Percentiles rank a stretch among this genome's conserved stretches.
phyloP scores from a whole-genome alignment of 768 basidiomycete species.

The Kwoniella sp. region DNA sequence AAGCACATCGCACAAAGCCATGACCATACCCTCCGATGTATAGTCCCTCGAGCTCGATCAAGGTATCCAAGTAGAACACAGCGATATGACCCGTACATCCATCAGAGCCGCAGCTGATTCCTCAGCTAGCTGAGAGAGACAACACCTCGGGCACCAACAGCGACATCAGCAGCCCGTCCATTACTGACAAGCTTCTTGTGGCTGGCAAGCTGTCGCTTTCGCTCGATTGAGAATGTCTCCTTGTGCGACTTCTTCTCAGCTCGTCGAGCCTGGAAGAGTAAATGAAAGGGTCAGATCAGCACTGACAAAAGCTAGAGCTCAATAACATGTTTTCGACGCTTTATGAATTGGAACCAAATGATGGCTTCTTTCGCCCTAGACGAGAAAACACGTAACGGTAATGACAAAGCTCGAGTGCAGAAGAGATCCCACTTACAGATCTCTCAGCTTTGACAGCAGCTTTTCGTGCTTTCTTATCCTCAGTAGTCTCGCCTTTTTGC shows the following conservation, averaged over 20 bases:
- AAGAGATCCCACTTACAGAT: constrained; percentile 37
- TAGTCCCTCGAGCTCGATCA: too few relatives aligned
- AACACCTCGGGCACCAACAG: constrained; percentile 37
- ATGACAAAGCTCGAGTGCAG: too few relatives aligned
- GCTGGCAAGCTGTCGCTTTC: constrained; percentile 56
- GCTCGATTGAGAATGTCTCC: constrained; percentile 57
- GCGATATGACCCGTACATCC: too few relatives aligned
- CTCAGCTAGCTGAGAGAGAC: constrained; percentile 34
- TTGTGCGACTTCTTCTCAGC: constrained; percentile 59
- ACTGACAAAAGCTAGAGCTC: too few relatives aligned
- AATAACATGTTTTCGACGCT: too few relatives aligned
- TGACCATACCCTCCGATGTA: too few relatives aligned
- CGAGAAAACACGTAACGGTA: not conserved
- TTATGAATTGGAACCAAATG: too few relatives aligned
- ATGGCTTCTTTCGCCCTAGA: too few relatives aligned
- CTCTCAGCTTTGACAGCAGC: constrained; percentile 59
- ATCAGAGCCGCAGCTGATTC: too few relatives aligned
- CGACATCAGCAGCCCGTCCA: constrained; percentile 53
- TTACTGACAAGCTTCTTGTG: constrained; percentile 52
- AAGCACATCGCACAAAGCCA: not conserved
- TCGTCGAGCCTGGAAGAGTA: constrained; percentile 50
- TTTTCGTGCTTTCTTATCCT: constrained; percentile 59
- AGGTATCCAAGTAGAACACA: too few relatives aligned
- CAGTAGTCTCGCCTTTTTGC: constrained; percentile 68
- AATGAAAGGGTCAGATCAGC: too few relatives aligned